Evolutionary conservation across 2,329 filamentous ascomycete species (phyloP), one percentile per base, ranked within the genome.

Genomic region (Trichoderma brevicompactum): DNA sequence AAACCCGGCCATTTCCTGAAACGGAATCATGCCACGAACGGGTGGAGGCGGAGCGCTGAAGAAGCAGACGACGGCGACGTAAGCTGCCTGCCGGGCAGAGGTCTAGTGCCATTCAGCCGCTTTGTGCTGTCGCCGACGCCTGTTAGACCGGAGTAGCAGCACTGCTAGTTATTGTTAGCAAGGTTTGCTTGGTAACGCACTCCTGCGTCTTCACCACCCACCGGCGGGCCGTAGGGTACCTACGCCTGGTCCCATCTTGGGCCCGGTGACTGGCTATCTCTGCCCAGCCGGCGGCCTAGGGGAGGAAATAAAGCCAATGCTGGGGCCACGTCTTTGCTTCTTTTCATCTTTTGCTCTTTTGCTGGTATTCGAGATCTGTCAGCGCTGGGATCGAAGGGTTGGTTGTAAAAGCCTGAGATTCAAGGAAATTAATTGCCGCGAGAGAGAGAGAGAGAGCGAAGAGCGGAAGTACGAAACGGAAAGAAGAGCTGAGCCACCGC

Each of bases 21-120:
- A 32, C 32, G 61, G 61, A 41, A 56, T 56, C 61, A 49, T 64
- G 52, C 61, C 50, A 56, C 60, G 52, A 56, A 48, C 43, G 41
- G 38, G 61, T 56, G 61, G 61, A 56, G 60, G 50, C 38, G 40
- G 48, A 19, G 32, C 19, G 58, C 34, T 40, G 58, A 50, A 50
- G 46, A 62, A 43, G 32, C 59, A 28, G 15, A 9, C 32, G 17
- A 13, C 8, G 60, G 46, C 46, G 58, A 63, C 60, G 60, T 63
- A 63, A 63, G 49, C 48, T 36, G 17, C 52, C 36, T 12, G 49
- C 32, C 15, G 13, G 23, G 23, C 36, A 10, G 8, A 43, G n/a
- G 3, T 10, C 28, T 62, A 62, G 48, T 49, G 58, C 58, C 19
- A 13, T 61, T 61, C 58, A 61, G 58, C 58, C 58, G 58, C 58